Percentiles rank a stretch among this genome's conserved stretches.
phyloP scores from a whole-genome alignment of 2,329 filamentous ascomycete species.

The Arthroderma uncinatum region DNA sequence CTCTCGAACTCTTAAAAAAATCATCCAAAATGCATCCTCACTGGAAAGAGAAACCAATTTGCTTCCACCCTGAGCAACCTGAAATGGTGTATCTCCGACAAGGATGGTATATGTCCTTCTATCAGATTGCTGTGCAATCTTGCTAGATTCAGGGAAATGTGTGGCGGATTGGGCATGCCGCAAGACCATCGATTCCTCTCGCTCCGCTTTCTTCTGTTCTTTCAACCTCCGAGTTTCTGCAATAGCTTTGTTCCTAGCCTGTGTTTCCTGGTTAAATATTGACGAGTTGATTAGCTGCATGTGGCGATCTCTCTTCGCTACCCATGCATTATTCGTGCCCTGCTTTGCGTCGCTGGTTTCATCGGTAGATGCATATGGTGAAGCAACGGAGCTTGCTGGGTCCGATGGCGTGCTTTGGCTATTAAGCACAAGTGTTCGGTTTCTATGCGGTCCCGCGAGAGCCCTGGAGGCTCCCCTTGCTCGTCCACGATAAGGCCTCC shows the following conservation, averaged over 20 bases:
- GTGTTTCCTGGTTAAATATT: conserved; percentile 62
- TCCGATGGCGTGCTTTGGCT: conserved; percentile 23
- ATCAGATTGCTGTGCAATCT: conserved; percentile 18
- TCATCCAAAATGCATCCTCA: conserved; percentile 35
- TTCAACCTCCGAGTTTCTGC: conserved; percentile 50
- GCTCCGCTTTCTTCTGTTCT: conserved; percentile 46
- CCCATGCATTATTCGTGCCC: conserved; percentile 44
- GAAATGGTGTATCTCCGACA: conserved; percentile 63
- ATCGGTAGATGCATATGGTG: conserved; percentile 21
- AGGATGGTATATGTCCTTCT: conserved; percentile 50
- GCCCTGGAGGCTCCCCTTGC: conserved; percentile 31
- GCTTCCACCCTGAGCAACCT: conserved; percentile 64
- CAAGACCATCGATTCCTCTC: conserved; percentile 37
- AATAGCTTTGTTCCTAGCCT: conserved; percentile 58
- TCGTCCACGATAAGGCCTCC: conserved; percentile 36
- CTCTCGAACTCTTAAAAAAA: conserved; percentile 15
- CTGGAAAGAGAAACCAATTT: conserved; percentile 66
- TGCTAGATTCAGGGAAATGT: conserved; percentile 11
- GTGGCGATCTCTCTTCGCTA: conserved; percentile 63
- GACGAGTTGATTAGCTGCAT: conserved; percentile 72
- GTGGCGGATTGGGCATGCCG: conserved; percentile 28
- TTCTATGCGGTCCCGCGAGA: conserved; percentile 36
- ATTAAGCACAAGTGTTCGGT: conserved; percentile 57
- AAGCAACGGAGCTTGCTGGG: conserved; percentile 17
- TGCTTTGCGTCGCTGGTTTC: conserved; percentile 22